These are phyloP conservation scores for Hevea brasiliensis DNA, from an alignment of 345 rosid species.

Conservation along the genomic window DNA sequence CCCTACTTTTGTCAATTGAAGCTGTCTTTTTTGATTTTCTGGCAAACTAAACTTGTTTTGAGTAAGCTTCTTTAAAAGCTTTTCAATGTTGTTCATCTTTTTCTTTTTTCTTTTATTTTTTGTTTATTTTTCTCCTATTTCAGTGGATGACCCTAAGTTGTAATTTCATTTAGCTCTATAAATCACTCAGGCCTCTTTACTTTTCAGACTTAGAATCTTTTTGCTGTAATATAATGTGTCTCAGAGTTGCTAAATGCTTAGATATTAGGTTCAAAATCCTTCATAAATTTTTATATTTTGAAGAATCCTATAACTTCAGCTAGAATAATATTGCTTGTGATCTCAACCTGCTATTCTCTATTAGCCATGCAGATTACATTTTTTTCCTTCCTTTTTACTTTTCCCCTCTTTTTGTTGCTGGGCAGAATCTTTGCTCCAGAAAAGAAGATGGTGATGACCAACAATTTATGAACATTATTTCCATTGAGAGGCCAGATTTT, in stretches of 20 bases:
- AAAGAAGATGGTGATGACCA: slow-evolving; percentile 38
- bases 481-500: slow-evolving; percentile 30
- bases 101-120: neutral
- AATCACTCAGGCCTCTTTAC: neutral
- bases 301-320: neutral
- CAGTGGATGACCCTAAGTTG: neutral
- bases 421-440: slow-evolving; percentile 39
- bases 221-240: neutral
- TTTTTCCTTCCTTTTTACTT: slow-evolving; percentile 4
- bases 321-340: slow-evolving; percentile 6
- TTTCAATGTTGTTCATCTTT: no score
- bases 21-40: neutral
- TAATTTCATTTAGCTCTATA: neutral
- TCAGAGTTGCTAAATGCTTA: neutral
- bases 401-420: slow-evolving; percentile 20
- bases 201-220: neutral
- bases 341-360: neutral
- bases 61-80: no score
- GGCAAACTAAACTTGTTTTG: neutral
- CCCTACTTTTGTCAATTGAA: neutral
- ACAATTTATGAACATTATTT: slow-evolving; percentile 20
- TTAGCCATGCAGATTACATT: slow-evolving; percentile 10
- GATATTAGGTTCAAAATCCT: neutral
- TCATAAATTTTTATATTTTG: neutral
- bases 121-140: no score